These are phyloP conservation scores for Talaromyces atroroseus DNA, from an alignment of 2,329 filamentous ascomycete genomes.

Conservation along the genomic window DNA sequence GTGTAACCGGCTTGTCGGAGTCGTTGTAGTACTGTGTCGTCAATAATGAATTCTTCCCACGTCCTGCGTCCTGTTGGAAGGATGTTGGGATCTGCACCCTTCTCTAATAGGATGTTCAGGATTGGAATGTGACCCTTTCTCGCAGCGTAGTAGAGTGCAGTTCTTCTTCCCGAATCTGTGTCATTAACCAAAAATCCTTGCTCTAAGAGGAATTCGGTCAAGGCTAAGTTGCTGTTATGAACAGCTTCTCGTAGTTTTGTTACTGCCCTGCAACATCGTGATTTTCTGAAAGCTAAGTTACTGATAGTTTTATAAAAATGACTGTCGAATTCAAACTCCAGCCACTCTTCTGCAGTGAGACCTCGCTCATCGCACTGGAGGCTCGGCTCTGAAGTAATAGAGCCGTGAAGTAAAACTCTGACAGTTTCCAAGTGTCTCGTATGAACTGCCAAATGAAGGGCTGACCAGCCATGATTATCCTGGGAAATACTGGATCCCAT, in stretches of 20 bases:
- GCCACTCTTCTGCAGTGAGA: neutral
- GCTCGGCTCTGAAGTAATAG: neutral
- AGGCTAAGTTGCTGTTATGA: neutral
- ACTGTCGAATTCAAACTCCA: neutral
- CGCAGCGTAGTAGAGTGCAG: neutral
- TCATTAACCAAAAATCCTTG: neutral
- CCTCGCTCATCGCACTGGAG: neutral
- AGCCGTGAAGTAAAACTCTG: neutral
- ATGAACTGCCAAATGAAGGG: neutral
- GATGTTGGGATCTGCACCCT: neutral
- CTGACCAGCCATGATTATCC: neutral
- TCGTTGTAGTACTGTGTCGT: neutral
- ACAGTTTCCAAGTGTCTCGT: neutral
- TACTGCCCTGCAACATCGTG: neutral
- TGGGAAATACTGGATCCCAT: neutral
- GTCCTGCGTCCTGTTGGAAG: neutral
- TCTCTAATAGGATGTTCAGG: neutral
- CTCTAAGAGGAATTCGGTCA: neutral
- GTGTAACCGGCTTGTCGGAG: neutral
- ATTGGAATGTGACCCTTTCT: neutral
- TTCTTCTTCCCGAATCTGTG: neutral
- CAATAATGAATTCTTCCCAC: neutral
- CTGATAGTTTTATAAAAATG: neutral
- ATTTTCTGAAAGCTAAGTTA: neutral
- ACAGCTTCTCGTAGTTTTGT: neutral